These are phyloP conservation scores for Citrus australasica DNA, from an alignment of 345 rosid species.

Conservation along the genomic window DNA sequence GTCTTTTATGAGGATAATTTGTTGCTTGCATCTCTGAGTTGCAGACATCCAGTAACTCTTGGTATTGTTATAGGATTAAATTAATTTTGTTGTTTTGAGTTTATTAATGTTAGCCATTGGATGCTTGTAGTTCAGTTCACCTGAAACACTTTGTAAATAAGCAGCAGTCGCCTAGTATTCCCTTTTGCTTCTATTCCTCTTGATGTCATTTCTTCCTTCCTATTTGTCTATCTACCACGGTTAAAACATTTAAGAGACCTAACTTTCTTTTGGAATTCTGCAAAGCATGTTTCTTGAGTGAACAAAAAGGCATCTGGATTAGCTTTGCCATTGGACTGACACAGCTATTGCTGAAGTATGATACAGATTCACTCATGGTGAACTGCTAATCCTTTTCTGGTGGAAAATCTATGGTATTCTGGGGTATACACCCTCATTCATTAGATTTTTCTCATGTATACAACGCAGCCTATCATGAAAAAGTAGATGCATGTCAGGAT, in stretches of 20 bases:
- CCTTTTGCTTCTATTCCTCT: neutral
- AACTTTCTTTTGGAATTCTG: neutral
- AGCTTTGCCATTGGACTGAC: neutral
- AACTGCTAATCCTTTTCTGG: neutral
- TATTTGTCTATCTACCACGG: neutral
- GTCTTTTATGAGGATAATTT: neutral
- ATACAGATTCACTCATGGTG: neutral
- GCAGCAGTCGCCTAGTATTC: neutral
- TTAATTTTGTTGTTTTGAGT: neutral
- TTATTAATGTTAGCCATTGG: neutral
- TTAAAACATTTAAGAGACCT: slow-evolving; percentile 1
- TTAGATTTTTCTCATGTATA: neutral
- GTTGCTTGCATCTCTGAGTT: neutral
- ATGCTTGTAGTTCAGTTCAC: too few species aligned
- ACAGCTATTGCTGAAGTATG: neutral
- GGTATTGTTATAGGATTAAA: neutral
- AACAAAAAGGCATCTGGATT: neutral
- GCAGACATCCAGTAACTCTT: neutral
- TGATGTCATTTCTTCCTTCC: neutral
- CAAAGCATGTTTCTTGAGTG: neutral
- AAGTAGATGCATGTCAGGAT: neutral
- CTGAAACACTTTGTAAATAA: too few species aligned
- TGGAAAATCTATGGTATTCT: neutral
- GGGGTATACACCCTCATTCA: neutral
- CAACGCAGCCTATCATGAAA: neutral